Base-by-base conservation (phyloP, 1,284 basidiomycete species). In the Cryptococcus deneoformans region DNA sequence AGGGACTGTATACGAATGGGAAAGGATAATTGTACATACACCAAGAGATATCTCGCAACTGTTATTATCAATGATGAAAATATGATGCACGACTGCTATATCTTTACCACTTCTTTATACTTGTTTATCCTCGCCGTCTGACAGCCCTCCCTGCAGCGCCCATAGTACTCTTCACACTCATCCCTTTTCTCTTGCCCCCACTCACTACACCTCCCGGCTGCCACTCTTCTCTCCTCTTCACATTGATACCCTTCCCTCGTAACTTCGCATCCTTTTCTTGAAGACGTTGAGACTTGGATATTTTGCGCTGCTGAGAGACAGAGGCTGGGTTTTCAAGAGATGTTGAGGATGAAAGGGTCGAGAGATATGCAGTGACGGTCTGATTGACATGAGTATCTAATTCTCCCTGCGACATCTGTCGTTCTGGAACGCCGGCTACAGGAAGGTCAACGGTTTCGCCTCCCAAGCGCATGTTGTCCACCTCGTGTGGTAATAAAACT, bases 261-360 rank as follows among this genome's bases (percentile, higher is more conserved):
- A 61, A 45, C 53, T 67, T 60, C 11, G 46, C 54, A 50, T 61
- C 65, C 39, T 54, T 43, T 45, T 59, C 58, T 47, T 58, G 54
- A 24, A 62, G 46, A 43, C 55, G 54, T 29, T 57, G 36, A 36
- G 45, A 46, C 52, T 60, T 57, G 45, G 58, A 29, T 24, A 56
- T 49, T 46, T 66, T 66, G 47, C 59, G 57, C 52, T 59, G 55
- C 38, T 65, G 63, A 11, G 55, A 54, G 12, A 51, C n/a, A n/a
- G 44, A 48, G 42, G 40, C n/a, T 36, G 58, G 10, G 16, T 39
- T 35, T 36, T 42, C 16, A 16, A 20, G 36, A 10, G 58, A 46
- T 12, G 49, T 16, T 37, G 50, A 42, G 10, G 53, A 54, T 14
- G 50, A 38, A 39, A 50, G 7, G 12, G 46, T 5, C 10, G 47